Conservation (phyloP, 2,329 filamentous ascomycete species). For the Coccinonectria pachysandricola region DNA sequence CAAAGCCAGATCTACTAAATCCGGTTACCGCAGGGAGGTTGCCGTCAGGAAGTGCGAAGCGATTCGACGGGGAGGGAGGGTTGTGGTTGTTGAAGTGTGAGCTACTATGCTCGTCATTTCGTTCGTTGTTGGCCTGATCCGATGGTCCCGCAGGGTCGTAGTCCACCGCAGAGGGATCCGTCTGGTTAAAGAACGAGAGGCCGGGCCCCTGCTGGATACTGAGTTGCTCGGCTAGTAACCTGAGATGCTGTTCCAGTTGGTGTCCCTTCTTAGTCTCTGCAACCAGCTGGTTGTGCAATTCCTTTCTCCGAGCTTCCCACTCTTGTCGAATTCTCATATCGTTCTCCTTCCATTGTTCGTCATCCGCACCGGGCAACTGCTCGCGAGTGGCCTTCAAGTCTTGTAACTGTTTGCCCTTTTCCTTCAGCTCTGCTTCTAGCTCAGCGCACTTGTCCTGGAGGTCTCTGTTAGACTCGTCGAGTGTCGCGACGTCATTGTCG, state of each 20-base stretch:
- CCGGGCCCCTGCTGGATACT: slow-evolving; percentile 32
- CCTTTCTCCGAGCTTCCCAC: slow-evolving; percentile 43
- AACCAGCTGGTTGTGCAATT: slow-evolving; percentile 40
- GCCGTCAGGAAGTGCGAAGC: slow-evolving; percentile 29
- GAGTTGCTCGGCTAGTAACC: slow-evolving; percentile 37
- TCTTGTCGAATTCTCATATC: slow-evolving; percentile 43
- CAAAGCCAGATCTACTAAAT: slow-evolving; percentile 43
- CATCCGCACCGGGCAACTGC: slow-evolving; percentile 50
- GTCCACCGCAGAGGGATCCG: slow-evolving; percentile 35
- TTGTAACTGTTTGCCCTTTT: slow-evolving; percentile 58
- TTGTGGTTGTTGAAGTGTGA: slow-evolving; percentile 34
- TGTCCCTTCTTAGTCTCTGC: slow-evolving; percentile 37
- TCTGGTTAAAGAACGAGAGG: slow-evolving; percentile 34
- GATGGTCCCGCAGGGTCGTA: slow-evolving; percentile 31
- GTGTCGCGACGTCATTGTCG: slow-evolving; percentile 39
- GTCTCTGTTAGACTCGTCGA: slow-evolving; percentile 45
- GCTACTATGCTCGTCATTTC: slow-evolving; percentile 39
- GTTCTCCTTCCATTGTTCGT: slow-evolving; percentile 43
- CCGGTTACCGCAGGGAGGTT: slow-evolving; percentile 41
- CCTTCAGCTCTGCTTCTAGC: slow-evolving; percentile 63
- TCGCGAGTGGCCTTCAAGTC: slow-evolving; percentile 62
- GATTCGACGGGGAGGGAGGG: slow-evolving; percentile 28
- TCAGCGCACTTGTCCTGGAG: slow-evolving; percentile 54
- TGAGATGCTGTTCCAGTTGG: slow-evolving; percentile 36
- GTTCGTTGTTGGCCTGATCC: slow-evolving; percentile 32